These are phyloP conservation scores for Neopestalotiopsis sp. DNA, from an alignment of 2,329 filamentous ascomycete species.

Conservation along the genomic window DNA sequence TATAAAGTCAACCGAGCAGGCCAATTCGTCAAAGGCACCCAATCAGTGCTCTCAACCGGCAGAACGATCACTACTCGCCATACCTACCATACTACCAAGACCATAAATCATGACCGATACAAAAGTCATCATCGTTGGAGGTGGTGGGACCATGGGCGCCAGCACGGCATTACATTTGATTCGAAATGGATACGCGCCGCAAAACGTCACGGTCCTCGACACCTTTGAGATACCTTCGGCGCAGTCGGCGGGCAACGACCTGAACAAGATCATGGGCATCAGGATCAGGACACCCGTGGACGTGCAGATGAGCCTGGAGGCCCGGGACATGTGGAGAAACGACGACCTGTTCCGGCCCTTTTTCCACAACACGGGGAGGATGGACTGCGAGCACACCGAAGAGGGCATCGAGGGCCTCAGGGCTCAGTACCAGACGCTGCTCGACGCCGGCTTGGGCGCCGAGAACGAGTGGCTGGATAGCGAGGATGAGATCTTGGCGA, in stretches of 20 bases:
- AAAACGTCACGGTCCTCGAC: conserved; percentile 53
- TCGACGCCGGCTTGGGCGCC: conserved; percentile 34
- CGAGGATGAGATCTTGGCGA: conserved; percentile 49
- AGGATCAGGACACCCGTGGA: conserved; percentile 38
- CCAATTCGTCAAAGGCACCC: background rate
- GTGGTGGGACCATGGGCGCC: conserved; percentile 52
- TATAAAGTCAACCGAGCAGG: background rate
- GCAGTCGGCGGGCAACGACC: conserved; percentile 51
- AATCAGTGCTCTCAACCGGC: background rate
- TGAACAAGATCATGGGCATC: conserved; percentile 54
- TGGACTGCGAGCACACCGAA: conserved; percentile 40
- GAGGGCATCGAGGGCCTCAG: conserved; percentile 39
- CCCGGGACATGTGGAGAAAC: conserved; percentile 45
- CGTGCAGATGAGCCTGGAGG: conserved; percentile 39
- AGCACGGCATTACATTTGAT: conserved; percentile 53
- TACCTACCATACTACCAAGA: conserved; percentile 21
- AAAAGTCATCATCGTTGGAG: conserved; percentile 49
- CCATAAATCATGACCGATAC: conserved; percentile 31
- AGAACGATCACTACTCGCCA: background rate
- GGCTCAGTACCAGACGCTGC: conserved; percentile 41
- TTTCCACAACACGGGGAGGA: conserved; percentile 49
- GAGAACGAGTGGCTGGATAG: conserved; percentile 48
- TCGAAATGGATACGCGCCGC: conserved; percentile 46
- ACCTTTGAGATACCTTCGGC: conserved; percentile 51
- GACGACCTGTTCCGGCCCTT: conserved; percentile 49